A percentile compares a stretch with the other conserved stretches of the same genome.
Conservation (phyloP, 768 basidiomycete species). For the Cyclocybe cylindracea region DNA sequence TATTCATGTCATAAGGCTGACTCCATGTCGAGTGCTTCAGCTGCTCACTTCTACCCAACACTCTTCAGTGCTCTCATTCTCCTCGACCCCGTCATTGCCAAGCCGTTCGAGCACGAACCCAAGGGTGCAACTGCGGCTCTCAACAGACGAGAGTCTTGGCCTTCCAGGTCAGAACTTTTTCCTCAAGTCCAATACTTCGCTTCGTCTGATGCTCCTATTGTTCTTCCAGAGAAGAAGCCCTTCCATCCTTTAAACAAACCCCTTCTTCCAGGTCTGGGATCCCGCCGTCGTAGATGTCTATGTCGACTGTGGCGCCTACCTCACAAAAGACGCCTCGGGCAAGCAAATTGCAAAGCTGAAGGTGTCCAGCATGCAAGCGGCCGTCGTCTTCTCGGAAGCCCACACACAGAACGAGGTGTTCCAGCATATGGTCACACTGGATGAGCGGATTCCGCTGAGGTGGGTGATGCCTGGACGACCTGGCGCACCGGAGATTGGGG, state of each 20-base stretch:
- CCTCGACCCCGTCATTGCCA: slow-evolving; percentile 75
- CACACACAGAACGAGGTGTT: slow-evolving; percentile 42
- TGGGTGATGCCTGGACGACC: slow-evolving; percentile 57
- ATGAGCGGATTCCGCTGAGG: slow-evolving; percentile 48
- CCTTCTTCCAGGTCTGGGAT: slow-evolving; percentile 78
- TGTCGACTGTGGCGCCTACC: slow-evolving; percentile 56
- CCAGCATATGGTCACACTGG: slow-evolving; percentile 42
- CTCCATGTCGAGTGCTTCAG: slow-evolving; percentile 49
- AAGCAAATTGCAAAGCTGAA: slow-evolving; percentile 56
- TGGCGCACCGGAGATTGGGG: slow-evolving; percentile 39
- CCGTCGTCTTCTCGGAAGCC: slow-evolving; percentile 54
- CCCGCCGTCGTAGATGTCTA: slow-evolving; percentile 60
- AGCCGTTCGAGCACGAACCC: slow-evolving; percentile 8
- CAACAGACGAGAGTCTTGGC: slow-evolving; percentile 62
- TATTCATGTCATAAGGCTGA: background rate
- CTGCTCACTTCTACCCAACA: slow-evolving; percentile 59
- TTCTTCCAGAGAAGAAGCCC: slow-evolving; percentile 58
- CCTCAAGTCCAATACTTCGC: too few relatives aligned
- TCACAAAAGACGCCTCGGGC: slow-evolving; percentile 25
- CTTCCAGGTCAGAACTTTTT: slow-evolving; percentile 44
- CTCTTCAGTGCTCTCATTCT: slow-evolving; percentile 75
- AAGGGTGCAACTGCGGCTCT: slow-evolving; percentile 45
- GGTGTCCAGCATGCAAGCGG: slow-evolving; percentile 68
- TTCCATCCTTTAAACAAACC: slow-evolving; percentile 42
- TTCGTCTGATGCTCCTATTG: background rate